Base-by-base conservation (phyloP, 1,139 yeast genomes). In the Blastobotrys malaysiensis region DNA sequence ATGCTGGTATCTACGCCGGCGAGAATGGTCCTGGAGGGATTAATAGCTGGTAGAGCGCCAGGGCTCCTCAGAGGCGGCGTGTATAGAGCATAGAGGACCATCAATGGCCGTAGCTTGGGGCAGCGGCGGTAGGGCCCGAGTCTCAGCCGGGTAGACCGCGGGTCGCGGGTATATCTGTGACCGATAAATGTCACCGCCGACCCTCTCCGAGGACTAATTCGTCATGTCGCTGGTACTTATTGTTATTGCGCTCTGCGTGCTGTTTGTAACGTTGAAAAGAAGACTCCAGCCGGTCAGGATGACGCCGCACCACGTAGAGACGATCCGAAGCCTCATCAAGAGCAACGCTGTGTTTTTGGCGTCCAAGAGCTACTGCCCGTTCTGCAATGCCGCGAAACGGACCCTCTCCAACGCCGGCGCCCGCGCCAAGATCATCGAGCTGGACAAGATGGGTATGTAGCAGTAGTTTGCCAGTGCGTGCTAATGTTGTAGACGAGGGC, bases 311-410 rank as follows among this genome's bases (percentile, higher is more conserved):
- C 58, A 55, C 45, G 39, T 51, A 14, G 58, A 55, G 21, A 26
- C 52, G 36, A 46, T 59, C 48, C 45, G 49, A 45, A 48, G 55
- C 76, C 76, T 86, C 62, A 86, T 88, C 73, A 77, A 78, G 65
- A 68, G 76, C 58, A 80, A 84, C 70, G 81, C 82, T 52, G 75
- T 88, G 53, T 87, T 88, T 67, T 80, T 88, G 62, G 95, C 95
- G 36, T 84, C 95, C 27, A 88, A 88, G 74, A 76, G 84, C 50
- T 76, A 71, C 18, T 57, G 60, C 45, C 55, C 60, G 16, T 57
- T 43, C 49, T 55, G 60, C 46, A 54, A 47, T 5, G 24, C 50
- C 9, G 43, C 59, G 9, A 52, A 54, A 14, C 48, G 49, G 20
- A 49, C 55, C 1, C 39, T 57, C 14, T 27, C 50, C 19, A 46